Conservation (phyloP, 2,329 filamentous ascomycete genomes). For the Colletotrichum spinosum region DNA sequence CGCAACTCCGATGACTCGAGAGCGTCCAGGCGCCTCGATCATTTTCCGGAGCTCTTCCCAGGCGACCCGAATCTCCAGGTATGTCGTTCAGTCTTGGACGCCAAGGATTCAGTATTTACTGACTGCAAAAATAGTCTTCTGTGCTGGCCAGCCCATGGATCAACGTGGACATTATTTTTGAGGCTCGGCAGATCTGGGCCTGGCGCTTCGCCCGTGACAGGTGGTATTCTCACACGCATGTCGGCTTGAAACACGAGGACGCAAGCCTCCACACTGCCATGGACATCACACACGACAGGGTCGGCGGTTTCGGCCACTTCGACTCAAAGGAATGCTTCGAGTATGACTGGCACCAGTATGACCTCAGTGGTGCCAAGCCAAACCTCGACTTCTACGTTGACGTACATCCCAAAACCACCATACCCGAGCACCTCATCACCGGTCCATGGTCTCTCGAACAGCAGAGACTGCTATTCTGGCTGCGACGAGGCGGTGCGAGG, state of each 20-base stretch:
- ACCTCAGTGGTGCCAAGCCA: slow-evolving; percentile 19
- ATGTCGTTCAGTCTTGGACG: background rate
- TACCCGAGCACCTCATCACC: slow-evolving; percentile 54
- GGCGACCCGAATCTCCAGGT: slow-evolving; percentile 60
- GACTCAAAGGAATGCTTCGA: slow-evolving; percentile 51
- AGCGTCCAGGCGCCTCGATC: slow-evolving; percentile 17
- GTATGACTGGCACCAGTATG: slow-evolving; percentile 45
- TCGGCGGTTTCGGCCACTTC: slow-evolving; percentile 45
- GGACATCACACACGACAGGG: slow-evolving; percentile 38
- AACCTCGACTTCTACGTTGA: slow-evolving; percentile 43
- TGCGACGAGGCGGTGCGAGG: slow-evolving; percentile 53
- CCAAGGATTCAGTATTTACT: slow-evolving; percentile 6
- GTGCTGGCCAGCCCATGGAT: slow-evolving; percentile 59
- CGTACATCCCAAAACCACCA: slow-evolving; percentile 52
- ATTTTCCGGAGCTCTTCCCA: slow-evolving; percentile 39
- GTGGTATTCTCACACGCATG: slow-evolving; percentile 47
- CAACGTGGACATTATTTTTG: slow-evolving; percentile 57
- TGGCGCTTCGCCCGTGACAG: slow-evolving; percentile 50
- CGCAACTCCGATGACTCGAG: slow-evolving; percentile 10
- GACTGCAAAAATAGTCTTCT: slow-evolving; percentile 48
- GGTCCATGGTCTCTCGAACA: slow-evolving; percentile 56
- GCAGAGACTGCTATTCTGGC: slow-evolving; percentile 58
- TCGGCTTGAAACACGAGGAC: slow-evolving; percentile 26
- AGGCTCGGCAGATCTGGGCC: slow-evolving; percentile 61
- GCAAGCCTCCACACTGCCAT: slow-evolving; percentile 33